Conservation (phyloP, 2,329 filamentous ascomycete species). For the Pseudogymnoascus sp. region DNA sequence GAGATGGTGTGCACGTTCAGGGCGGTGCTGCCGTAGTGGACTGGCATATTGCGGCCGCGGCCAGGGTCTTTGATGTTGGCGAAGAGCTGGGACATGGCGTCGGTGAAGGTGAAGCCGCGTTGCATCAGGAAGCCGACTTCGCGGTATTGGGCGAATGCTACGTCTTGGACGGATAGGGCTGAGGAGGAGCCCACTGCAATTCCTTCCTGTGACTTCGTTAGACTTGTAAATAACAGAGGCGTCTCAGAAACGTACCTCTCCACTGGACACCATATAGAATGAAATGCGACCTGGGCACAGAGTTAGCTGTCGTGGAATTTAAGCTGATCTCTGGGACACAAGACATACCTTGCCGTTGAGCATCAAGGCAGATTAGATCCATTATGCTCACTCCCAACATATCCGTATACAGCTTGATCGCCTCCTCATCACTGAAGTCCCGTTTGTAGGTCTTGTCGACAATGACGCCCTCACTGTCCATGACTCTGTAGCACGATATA, state of each 20-base stretch:
- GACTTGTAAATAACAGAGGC: not conserved
- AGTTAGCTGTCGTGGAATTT: conserved; percentile 57
- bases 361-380: conserved; percentile 97
- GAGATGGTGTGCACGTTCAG: conserved; percentile 88
- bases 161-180: conserved; percentile 74
- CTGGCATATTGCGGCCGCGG: conserved; percentile 88
- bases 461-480: conserved; percentile 80
- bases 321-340: conserved; percentile 25
- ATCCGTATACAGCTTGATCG: conserved; percentile 52
- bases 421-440: conserved; percentile 56
- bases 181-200: conserved; percentile 85
- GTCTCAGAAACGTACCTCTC: conserved; percentile 13
- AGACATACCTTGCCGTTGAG: conserved; percentile 62
- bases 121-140: conserved; percentile 89
- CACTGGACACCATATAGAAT: conserved; percentile 78
- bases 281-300: conserved; percentile 22
- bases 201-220: conserved; percentile 50
- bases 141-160: conserved; percentile 90
- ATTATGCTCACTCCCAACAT: conserved; percentile 72
- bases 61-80: conserved; percentile 76
- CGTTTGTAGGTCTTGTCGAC: conserved; percentile 64
- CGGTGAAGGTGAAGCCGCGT: conserved; percentile 74
- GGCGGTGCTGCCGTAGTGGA: conserved; percentile 83
- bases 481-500: conserved; percentile 84
- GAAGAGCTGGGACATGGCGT: conserved; percentile 96